A percentile compares a stretch with the other conserved stretches of the same genome.
These are phyloP conservation scores for Clathrospora elynae DNA, from an alignment of 2,329 filamentous ascomycete species.

Conservation along the genomic window DNA sequence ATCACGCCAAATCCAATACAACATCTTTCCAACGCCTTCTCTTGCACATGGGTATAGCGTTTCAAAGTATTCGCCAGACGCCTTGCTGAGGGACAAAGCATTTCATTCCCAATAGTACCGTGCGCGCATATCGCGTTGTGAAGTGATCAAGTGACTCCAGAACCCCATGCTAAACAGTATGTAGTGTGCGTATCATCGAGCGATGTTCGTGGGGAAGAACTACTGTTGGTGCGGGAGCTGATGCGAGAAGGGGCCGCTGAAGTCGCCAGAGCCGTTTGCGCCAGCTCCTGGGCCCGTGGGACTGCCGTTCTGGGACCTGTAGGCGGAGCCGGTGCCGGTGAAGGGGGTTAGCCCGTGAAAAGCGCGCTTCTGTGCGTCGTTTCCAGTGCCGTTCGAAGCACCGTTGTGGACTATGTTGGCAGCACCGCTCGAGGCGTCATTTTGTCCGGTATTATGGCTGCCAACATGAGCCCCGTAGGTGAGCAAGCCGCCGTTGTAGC, in stretches of 20 bases:
- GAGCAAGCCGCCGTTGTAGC: constrained; percentile 5
- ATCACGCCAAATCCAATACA: constrained; percentile 1
- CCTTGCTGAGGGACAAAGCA: constrained; percentile 16
- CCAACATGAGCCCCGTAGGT: too few relatives aligned
- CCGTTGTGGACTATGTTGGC: neutral
- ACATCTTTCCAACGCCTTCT: constrained; percentile 5
- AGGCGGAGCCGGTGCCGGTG: constrained; percentile 4
- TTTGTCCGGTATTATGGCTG: constrained; percentile 1
- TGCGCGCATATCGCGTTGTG: constrained; percentile 1
- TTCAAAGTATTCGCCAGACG: constrained; percentile 16
- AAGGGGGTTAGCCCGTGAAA: constrained; percentile 14
- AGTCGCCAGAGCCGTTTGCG: constrained; percentile 12
- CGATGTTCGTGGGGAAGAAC: neutral
- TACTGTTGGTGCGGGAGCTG: constrained; percentile 16
- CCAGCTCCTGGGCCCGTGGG: constrained; percentile 10
- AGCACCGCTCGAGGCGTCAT: neutral
- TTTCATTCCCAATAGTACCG: constrained; percentile 7
- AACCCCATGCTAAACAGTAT: constrained; percentile 17
- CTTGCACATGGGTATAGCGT: constrained; percentile 12
- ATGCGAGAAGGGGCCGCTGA: constrained; percentile 17
- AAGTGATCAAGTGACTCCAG: constrained; percentile 8
- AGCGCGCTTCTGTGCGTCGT: constrained; percentile 17
- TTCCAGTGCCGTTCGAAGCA: constrained; percentile 1
- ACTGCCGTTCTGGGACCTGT: neutral
- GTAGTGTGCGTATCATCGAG: constrained; percentile 4